Conservation (phyloP, 2,329 filamentous ascomycete genomes). For the Cytospora schulzeri region DNA sequence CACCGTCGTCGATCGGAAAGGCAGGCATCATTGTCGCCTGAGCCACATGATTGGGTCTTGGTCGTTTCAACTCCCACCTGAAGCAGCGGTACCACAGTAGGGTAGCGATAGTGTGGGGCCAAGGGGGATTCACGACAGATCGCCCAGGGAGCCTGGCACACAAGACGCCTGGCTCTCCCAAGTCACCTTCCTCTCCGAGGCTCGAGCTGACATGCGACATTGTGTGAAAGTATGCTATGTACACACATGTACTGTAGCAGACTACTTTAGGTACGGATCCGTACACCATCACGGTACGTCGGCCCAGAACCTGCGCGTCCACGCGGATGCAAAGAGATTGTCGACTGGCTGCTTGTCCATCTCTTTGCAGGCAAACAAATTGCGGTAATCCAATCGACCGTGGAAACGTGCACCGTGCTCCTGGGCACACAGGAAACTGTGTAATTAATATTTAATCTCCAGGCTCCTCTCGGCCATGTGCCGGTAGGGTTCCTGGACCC, state of each 20-base stretch:
- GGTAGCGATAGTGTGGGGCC: not conserved
- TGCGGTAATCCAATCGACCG: constrained; percentile 15
- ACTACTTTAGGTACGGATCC: not conserved
- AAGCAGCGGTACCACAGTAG: constrained; percentile 17
- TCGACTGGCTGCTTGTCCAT: constrained; percentile 16
- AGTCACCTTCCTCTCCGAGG: constrained; percentile 3
- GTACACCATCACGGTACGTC: constrained; percentile 19
- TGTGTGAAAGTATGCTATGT: constrained; percentile 1
- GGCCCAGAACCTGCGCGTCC: constrained; percentile 19
- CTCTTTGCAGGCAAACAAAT: constrained; percentile 18
- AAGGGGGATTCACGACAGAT: constrained; percentile 12
- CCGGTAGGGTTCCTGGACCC: constrained; percentile 21
- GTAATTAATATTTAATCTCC: constrained; percentile 3
- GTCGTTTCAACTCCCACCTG: constrained; percentile 25
- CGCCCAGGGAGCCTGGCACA: constrained; percentile 9
- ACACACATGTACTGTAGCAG: too few species aligned
- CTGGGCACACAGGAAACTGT: constrained; percentile 11
- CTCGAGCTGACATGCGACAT: constrained; percentile 18
- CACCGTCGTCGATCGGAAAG: constrained; percentile 22
- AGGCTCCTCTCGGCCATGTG: constrained; percentile 21
- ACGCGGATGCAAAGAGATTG: constrained; percentile 7
- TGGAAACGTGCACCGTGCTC: constrained; percentile 12
- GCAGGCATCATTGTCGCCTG: constrained; percentile 1
- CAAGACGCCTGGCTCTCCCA: constrained; percentile 10
- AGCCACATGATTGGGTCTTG: constrained; percentile 20